Evolutionary conservation across 2,329 filamentous ascomycete genomes (phyloP).

Genomic region (Biscogniauxia marginata): DNA sequence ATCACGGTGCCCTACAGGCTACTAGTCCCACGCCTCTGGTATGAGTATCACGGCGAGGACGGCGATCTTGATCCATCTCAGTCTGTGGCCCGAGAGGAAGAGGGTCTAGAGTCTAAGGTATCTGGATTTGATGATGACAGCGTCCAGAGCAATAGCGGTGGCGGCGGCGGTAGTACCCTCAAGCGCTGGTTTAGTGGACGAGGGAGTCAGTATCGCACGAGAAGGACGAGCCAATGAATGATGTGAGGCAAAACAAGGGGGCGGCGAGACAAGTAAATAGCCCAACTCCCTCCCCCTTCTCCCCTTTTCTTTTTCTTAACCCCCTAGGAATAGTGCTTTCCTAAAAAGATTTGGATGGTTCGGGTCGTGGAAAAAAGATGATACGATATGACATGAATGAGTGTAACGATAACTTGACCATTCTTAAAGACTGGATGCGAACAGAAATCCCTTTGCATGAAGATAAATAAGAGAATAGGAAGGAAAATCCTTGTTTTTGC

Average conservation of each 20-base stretch:
- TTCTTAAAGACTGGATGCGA: too few species aligned
- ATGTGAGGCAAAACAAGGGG: not conserved
- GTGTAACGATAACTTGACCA: too few species aligned
- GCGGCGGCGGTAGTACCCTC: constrained; percentile 7
- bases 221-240: constrained; percentile 11
- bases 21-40: constrained; percentile 75
- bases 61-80: not conserved
- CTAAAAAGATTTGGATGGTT: too few species aligned
- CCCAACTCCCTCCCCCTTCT: too few species aligned
- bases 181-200: constrained; percentile 25
- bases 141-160: not conserved
- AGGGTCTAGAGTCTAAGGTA: constrained; percentile 3
- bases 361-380: too few species aligned
- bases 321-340: too few species aligned
- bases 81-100: not conserved
- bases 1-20: constrained; percentile 86
- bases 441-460: too few species aligned
- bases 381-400: too few species aligned
- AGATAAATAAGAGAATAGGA: too few species aligned
- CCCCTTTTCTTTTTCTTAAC: too few species aligned
- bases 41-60: constrained; percentile 49
- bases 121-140: constrained; percentile 2
- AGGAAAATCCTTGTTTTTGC: too few species aligned
- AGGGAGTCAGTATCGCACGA: constrained; percentile 9
- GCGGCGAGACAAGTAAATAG: not conserved